These are phyloP conservation scores for Colletotrichum melonis DNA, from an alignment of 2,329 filamentous ascomycete genomes.

Conservation along the genomic window DNA sequence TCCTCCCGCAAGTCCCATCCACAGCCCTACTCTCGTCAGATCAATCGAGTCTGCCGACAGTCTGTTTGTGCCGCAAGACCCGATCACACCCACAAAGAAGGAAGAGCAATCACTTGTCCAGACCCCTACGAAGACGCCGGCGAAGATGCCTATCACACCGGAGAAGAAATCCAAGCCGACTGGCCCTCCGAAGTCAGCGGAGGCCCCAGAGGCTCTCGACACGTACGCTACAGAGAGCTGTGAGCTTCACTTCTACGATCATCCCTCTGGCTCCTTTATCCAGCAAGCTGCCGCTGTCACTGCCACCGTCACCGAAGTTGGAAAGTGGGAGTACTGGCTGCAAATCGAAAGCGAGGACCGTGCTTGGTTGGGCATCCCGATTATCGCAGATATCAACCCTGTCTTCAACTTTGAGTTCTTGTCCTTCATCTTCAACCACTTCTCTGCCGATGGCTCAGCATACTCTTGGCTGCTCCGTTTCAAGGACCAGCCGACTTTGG, in stretches of 20 bases:
- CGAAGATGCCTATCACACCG: conserved; percentile 45
- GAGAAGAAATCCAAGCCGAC: conserved; percentile 43
- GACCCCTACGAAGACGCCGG: conserved; percentile 56
- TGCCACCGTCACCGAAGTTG: conserved; percentile 86
- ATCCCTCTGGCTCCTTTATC: conserved; percentile 86
- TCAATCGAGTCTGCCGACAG: conserved; percentile 69
- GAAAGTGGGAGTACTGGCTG: conserved; percentile 95
- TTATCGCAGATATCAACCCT: conserved; percentile 90
- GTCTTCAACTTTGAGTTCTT: conserved; percentile 99
- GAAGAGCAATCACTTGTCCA: conserved; percentile 46
- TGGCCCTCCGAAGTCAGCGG: conserved; percentile 65
- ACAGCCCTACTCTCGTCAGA: conserved; percentile 66
- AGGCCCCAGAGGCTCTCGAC: conserved; percentile 77
- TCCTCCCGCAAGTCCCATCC: conserved; percentile 71
- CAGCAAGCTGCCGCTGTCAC: conserved; percentile 80
- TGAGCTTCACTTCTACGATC: conserved; percentile 95
- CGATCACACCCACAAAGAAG: conserved; percentile 49
- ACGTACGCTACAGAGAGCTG: conserved; percentile 80
- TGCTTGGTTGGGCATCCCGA: conserved; percentile 87
- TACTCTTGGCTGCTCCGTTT: conserved; percentile 97
- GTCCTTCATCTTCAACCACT: conserved; percentile 99
- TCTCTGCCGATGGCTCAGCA: conserved; percentile 85
- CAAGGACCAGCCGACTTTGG: conserved; percentile 82
- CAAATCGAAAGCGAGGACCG: conserved; percentile 81
- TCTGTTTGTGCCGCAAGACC: conserved; percentile 51